Conservation (phyloP, 164 flowering plant genomes). For the Chloranthus sessilifolius region DNA sequence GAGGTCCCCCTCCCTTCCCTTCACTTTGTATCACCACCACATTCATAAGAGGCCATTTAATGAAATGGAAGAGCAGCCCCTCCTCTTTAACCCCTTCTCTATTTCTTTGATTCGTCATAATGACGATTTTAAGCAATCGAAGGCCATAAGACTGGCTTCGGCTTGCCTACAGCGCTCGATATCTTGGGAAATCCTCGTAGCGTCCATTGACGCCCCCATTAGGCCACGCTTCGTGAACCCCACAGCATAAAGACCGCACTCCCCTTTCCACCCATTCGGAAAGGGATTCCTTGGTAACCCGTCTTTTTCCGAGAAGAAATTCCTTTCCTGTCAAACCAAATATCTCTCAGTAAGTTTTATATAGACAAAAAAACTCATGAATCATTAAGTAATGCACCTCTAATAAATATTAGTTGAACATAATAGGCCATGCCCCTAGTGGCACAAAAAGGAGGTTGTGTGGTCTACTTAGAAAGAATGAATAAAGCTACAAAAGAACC, state of each 20-base stretch:
- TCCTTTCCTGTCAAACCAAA: constrained; percentile 34
- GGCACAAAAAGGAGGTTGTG: too few species aligned
- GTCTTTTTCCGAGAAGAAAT: constrained; percentile 61
- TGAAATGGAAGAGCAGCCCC: too few species aligned
- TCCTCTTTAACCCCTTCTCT: neutral
- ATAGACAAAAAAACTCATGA: neutral
- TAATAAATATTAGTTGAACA: neutral
- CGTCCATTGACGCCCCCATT: constrained; percentile 72
- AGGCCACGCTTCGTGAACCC: constrained; percentile 86
- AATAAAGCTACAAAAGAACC: too few species aligned
- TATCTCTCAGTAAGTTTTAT: neutral
- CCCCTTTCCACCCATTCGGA: constrained; percentile 86
- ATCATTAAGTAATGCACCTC: neutral
- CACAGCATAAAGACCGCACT: constrained; percentile 62
- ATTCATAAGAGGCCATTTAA: neutral
- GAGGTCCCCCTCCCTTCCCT: neutral
- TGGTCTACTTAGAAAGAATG: too few species aligned
- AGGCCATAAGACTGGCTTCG: constrained; percentile 22
- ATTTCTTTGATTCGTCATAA: neutral
- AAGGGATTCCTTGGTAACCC: constrained; percentile 65
- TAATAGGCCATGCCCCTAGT: too few species aligned
- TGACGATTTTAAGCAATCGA: constrained; percentile 9
- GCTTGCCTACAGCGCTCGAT: constrained; percentile 40
- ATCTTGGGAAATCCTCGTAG: constrained; percentile 55
- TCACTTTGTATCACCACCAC: neutral